phyloP scores from a whole-genome alignment of 768 basidiomycete genomes.

The Clavaria fumosa region DNA sequence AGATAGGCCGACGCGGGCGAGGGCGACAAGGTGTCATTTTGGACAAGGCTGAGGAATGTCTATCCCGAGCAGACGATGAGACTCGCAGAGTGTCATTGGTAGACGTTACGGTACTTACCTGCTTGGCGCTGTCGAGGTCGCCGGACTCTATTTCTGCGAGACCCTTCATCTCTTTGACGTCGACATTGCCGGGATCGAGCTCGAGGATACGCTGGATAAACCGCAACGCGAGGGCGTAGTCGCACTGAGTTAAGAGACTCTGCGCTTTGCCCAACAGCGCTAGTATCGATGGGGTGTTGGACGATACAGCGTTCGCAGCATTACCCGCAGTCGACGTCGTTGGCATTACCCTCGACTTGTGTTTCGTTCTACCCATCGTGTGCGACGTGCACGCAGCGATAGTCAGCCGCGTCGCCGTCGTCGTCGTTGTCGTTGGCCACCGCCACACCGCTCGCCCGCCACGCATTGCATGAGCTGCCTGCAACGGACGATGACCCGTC shows the following conservation, averaged over 20 bases:
- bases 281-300: constrained; percentile 23
- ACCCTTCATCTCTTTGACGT: constrained; percentile 71
- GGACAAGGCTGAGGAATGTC: constrained; percentile 53
- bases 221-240: constrained; percentile 65
- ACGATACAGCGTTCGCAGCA: constrained; percentile 12
- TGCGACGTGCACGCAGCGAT: no score
- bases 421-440: no score
- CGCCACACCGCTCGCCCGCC: no score
- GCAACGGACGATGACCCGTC: constrained; percentile 33
- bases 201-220: constrained; percentile 59
- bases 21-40: constrained; percentile 43
- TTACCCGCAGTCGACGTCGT: no score
- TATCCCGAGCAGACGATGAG: constrained; percentile 15
- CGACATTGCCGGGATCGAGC: constrained; percentile 42
- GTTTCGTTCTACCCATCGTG: no score
- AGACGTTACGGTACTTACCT: constrained; percentile 27
- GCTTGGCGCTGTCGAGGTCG: constrained; percentile 54
- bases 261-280: constrained; percentile 66
- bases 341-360: no score
- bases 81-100: constrained; percentile 4
- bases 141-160: constrained; percentile 68
- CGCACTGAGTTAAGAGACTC: constrained; percentile 66
- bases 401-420: no score
- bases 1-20: constrained; percentile 72
- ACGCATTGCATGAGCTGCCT: no score